These are phyloP conservation scores for Ceratocystis huliohia DNA, from an alignment of 2,329 filamentous ascomycete species.

Conservation along the genomic window DNA sequence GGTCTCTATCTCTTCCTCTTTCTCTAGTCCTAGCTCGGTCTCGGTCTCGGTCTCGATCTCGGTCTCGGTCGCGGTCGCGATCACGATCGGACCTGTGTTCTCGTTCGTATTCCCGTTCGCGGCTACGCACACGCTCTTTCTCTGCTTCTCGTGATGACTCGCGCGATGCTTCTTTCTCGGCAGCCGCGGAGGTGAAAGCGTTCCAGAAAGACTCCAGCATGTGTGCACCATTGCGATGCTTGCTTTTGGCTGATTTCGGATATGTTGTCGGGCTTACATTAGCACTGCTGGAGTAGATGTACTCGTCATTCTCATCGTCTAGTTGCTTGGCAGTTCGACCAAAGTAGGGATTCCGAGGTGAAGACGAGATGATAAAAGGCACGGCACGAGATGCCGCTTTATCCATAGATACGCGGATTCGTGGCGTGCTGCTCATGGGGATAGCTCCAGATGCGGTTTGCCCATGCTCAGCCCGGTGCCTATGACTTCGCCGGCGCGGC, in stretches of 20 bases:
- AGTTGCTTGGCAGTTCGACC: neutral
- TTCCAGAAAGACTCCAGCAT: constrained; percentile 10
- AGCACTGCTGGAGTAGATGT: constrained; percentile 1
- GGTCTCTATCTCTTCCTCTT: constrained; percentile 4
- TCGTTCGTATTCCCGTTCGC: constrained; percentile 15
- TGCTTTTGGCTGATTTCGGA: neutral
- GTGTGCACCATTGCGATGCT: constrained; percentile 8
- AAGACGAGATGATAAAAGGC: constrained; percentile 13
- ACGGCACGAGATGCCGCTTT: neutral
- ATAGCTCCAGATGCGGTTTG: neutral
- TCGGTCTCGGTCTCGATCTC: neutral
- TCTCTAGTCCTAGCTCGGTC: neutral
- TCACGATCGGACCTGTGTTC: constrained; percentile 11
- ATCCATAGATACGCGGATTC: constrained; percentile 16
- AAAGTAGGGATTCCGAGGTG: constrained; percentile 2
- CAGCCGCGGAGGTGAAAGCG: constrained; percentile 9
- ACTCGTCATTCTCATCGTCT: constrained; percentile 13
- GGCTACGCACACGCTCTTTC: neutral
- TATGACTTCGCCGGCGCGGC: constrained; percentile 1
- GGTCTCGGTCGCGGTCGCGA: constrained; percentile 7
- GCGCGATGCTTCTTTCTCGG: constrained; percentile 10
- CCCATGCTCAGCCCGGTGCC: constrained; percentile 7
- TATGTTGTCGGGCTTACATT: neutral
- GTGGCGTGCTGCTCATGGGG: constrained; percentile 1
- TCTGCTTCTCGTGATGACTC: constrained; percentile 15